Percentiles rank a stretch among this genome's conserved stretches.
Conservation (phyloP, 495 filamentous ascomycete genomes). For the Hypoxylon rickii region DNA sequence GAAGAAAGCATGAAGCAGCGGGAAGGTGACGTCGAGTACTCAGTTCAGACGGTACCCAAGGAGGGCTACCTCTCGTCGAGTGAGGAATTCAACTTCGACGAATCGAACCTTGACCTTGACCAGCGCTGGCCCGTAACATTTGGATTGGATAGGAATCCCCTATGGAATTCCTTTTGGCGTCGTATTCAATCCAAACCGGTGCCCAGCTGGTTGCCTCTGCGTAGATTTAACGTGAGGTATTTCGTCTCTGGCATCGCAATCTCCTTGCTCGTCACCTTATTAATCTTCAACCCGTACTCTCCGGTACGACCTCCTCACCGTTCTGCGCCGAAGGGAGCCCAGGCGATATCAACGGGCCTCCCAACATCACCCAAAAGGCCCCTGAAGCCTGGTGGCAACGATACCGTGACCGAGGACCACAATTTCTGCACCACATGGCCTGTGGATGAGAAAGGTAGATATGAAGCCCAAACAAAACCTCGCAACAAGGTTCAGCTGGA, state of each 20-base stretch:
- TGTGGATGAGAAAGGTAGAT: slow-evolving; percentile 23
- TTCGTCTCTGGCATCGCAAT: slow-evolving; percentile 23
- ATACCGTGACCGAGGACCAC: slow-evolving; percentile 5
- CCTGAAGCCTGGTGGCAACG: not conserved
- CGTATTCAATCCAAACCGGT: slow-evolving; percentile 25
- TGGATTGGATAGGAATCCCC: slow-evolving; percentile 2
- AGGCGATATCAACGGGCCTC: too few species aligned
- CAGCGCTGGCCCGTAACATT: slow-evolving; percentile 20
- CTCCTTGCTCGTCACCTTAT: slow-evolving; percentile 26
- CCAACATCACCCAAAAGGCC: slow-evolving; percentile 1
- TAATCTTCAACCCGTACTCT: slow-evolving; percentile 34
- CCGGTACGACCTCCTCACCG: too few species aligned
- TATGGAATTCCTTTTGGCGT: slow-evolving; percentile 26
- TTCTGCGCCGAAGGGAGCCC: too few species aligned
- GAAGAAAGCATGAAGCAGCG: slow-evolving; percentile 35
- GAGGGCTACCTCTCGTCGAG: slow-evolving; percentile 17
- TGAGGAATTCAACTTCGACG: slow-evolving; percentile 35
- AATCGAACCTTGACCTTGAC: slow-evolving; percentile 11
- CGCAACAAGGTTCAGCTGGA: slow-evolving; percentile 24
- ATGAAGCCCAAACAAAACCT: slow-evolving; percentile 14
- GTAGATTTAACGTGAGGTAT: slow-evolving; percentile 34
- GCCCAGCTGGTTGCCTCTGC: slow-evolving; percentile 30
- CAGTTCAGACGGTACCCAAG: slow-evolving; percentile 29
- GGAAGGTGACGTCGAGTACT: slow-evolving; percentile 34
- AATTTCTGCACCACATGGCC: slow-evolving; percentile 40